Evolutionary conservation across 441 rosid genomes (phyloP), one percentile per base, ranked within the genome.

Genomic region (Populus hybrid): DNA sequence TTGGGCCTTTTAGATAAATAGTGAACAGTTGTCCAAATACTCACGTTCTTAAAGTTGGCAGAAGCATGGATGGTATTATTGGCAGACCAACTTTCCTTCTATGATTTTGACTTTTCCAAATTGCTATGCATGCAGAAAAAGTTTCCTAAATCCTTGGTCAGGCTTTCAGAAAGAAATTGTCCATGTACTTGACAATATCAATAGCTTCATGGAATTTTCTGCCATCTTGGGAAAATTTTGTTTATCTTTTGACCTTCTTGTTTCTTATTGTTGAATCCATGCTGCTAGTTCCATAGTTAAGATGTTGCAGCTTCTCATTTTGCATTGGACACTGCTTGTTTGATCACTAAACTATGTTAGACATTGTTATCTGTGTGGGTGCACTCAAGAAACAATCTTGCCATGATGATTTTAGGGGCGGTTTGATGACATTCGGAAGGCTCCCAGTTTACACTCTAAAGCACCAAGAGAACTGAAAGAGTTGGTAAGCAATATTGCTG

Each of bases 401-500:
- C 34, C 69, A 63, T 78, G 73, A 70, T 87, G 66, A 83, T 76
- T 73, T 26, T 66, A 93, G 97, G 93, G 83, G 59, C 85, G 82
- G 78, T 95, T 89, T 82, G 94, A 95, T 87, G 98, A 93, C 83
- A 88, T 88, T 82, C 82, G 83, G 75, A 92, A 87, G 79, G 86
- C 86, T 81, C 86, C 91, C 46, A 81, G 76, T 75, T 73, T 89
- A 80, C 87, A 91, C 18, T 81, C 90, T 35, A 88, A 88, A 83
- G 83, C 90, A 59, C 91, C 91, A 30, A 91, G 91, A 86, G 92
- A 92, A 83, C 67, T 61, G 68, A 93, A 88, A 84, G 93, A 91
- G 75, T 59, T 94, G 91, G 97, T 94, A 77, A 85, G 91, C 76
- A 78, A 42, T 61, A 30, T 78, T 36, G 67, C 64, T 75, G 57